Percentiles rank a stretch among this genome's conserved stretches.
phyloP scores from a whole-genome alignment of 2,329 filamentous ascomycete species.

The Diaporthe citri region DNA sequence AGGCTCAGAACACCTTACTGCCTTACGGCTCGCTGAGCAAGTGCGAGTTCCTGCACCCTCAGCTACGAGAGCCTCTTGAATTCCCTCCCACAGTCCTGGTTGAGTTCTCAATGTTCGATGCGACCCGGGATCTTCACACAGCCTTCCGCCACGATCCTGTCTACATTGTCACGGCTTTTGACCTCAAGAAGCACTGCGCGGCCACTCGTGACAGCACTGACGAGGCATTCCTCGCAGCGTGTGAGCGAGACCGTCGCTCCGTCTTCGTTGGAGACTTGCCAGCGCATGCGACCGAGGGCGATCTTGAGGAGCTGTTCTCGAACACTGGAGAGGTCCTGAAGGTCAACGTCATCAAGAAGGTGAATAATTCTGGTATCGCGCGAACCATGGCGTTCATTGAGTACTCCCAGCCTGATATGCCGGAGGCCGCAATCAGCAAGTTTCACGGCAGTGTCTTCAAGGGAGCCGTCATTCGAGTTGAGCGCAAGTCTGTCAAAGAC shows the following conservation, averaged over 20 bases:
- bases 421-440: conserved; percentile 39
- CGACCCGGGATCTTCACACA: conserved; percentile 60
- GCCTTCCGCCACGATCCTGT: conserved; percentile 51
- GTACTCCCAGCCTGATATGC: conserved; percentile 42
- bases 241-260: conserved; percentile 52
- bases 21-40: conserved; percentile 59
- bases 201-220: conserved; percentile 45
- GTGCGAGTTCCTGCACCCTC: conserved; percentile 51
- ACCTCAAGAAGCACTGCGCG: conserved; percentile 48
- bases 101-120: conserved; percentile 64
- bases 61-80: conserved; percentile 50
- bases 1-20: conserved; percentile 58
- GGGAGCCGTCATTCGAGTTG: conserved; percentile 36
- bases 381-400: conserved; percentile 50
- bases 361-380: conserved; percentile 36
- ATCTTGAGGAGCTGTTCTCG: conserved; percentile 44
- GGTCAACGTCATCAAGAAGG: conserved; percentile 48
- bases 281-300: conserved; percentile 42
- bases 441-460: conserved; percentile 35
- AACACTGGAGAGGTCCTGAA: conserved; percentile 47
- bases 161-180: conserved; percentile 50
- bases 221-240: conserved; percentile 48
- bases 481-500: conserved; percentile 40
- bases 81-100: conserved; percentile 59
- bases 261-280: conserved; percentile 51